Evolutionary conservation across 768 basidiomycete species (phyloP).

Genomic region (Dendrothele bispora): DNA sequence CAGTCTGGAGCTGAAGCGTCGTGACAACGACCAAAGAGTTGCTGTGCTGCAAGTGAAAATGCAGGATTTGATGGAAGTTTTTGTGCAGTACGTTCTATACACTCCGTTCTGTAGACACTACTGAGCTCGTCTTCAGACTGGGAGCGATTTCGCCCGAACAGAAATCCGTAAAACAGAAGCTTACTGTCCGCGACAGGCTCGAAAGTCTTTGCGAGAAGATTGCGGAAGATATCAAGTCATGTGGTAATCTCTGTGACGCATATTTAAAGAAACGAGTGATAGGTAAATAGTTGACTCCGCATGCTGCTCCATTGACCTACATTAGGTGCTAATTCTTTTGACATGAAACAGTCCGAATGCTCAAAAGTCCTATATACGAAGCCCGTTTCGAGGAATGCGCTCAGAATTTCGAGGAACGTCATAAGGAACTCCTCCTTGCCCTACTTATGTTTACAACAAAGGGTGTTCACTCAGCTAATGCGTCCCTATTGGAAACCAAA

Average conservation of each 20-base stretch:
- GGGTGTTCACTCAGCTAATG: conserved; percentile 15
- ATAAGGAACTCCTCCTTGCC: conserved; percentile 25
- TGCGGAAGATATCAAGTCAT: conserved; percentile 29
- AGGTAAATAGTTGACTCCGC: conserved; percentile 7
- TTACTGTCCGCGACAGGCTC: conserved; percentile 30
- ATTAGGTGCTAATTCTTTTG: conserved; percentile 5
- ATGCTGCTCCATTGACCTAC: conserved; percentile 8
- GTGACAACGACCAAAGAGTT: conserved; percentile 40
- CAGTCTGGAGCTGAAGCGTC: conserved; percentile 35
- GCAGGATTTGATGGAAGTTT: conserved; percentile 37
- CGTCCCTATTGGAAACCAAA: not conserved
- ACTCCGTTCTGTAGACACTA: not conserved
- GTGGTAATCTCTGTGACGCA: conserved; percentile 29
- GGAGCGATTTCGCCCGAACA: conserved; percentile 26
- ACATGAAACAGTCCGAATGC: conserved; percentile 22
- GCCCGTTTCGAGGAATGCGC: conserved; percentile 20
- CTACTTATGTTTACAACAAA: conserved; percentile 26
- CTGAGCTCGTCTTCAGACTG: conserved; percentile 20
- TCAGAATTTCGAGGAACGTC: conserved; percentile 19
- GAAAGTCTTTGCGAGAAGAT: conserved; percentile 22
- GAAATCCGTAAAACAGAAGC: conserved; percentile 25
- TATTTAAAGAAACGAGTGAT: conserved; percentile 23
- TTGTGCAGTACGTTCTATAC: conserved; percentile 29
- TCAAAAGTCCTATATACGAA: conserved; percentile 30
- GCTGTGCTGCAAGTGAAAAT: conserved; percentile 35